A percentile compares a stretch with the other conserved stretches of the same genome.
Evolutionary conservation across 2,329 filamentous ascomycete species (phyloP).

Genomic region (Drechslera avenae): DNA sequence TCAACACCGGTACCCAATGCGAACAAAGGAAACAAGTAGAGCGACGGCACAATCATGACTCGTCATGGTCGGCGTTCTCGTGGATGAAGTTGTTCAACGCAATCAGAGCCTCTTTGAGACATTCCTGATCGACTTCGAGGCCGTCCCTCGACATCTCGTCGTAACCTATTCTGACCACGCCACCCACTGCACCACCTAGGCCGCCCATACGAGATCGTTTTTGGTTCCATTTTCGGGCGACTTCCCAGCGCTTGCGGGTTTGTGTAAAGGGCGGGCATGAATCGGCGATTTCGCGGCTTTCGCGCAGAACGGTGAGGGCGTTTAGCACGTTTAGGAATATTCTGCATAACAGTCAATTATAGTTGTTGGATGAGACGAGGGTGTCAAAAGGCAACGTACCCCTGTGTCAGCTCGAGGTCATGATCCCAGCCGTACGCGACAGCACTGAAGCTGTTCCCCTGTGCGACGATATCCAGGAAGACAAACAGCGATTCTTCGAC

Average conservation of each 20-base stretch:
- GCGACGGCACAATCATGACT: conserved; percentile 20
- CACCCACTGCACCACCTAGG: conserved; percentile 4
- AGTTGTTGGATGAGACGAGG: background rate
- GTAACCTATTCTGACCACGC: conserved; percentile 42
- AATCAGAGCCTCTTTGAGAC: conserved; percentile 39
- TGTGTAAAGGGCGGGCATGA: conserved; percentile 41
- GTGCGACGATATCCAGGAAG: conserved; percentile 46
- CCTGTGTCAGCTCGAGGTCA: conserved; percentile 43
- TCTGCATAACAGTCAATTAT: conserved; percentile 24
- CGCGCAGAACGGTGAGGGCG: conserved; percentile 40
- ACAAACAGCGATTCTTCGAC: conserved; percentile 47
- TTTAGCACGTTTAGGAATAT: conserved; percentile 46
- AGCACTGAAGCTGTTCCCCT: conserved; percentile 43
- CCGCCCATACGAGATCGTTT: conserved; percentile 36
- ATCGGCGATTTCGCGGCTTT: conserved; percentile 38
- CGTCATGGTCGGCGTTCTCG: conserved; percentile 38
- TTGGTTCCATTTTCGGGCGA: conserved; percentile 37
- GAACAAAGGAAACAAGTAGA: conserved; percentile 7
- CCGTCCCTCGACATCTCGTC: conserved; percentile 39
- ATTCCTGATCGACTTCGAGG: conserved; percentile 42
- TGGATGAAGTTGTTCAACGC: conserved; percentile 49
- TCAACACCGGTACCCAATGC: conserved; percentile 19
- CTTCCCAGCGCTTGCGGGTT: conserved; percentile 41
- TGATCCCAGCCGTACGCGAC: conserved; percentile 44
- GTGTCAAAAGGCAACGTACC: conserved; percentile 26